Conservation (phyloP, 805 yeast genomes). For the Pichia deserticola region DNA sequence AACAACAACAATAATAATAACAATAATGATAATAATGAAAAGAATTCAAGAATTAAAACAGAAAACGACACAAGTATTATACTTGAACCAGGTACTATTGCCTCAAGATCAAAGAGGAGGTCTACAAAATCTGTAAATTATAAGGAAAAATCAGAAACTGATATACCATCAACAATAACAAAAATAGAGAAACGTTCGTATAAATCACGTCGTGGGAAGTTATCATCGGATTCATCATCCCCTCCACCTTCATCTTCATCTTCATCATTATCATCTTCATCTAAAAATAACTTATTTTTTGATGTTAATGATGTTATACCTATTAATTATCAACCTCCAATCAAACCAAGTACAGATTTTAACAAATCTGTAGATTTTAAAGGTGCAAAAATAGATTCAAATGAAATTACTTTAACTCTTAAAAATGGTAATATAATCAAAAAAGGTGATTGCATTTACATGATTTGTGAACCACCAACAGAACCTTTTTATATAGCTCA, state of each 20-base stretch:
- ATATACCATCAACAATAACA: constrained; percentile 11
- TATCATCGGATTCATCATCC: not conserved
- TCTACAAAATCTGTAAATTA: constrained; percentile 28
- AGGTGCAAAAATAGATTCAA: constrained; percentile 35
- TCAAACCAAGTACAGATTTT: constrained; percentile 31
- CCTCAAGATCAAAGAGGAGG: constrained; percentile 26
- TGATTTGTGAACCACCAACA: constrained; percentile 88
- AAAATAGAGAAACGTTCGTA: not conserved
- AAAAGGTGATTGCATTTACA: constrained; percentile 65
- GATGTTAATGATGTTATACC: constrained; percentile 33
- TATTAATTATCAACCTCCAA: constrained; percentile 45
- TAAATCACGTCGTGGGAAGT: not conserved
- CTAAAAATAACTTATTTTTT: constrained; percentile 9
- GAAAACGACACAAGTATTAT: not conserved
- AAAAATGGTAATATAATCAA: constrained; percentile 31
- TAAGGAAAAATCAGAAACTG: constrained; percentile 27
- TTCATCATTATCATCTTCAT: not conserved
- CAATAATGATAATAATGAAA: not conserved
- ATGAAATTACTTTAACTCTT: constrained; percentile 29
- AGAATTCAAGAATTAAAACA: not conserved
- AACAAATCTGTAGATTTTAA: constrained; percentile 35
- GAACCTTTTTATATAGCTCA: constrained; percentile 90
- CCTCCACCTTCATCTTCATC: constrained; percentile 1
- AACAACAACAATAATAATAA: no score
- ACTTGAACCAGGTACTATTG: not conserved